Conservation (phyloP, 345 rosid genomes). For the Citrus glauca region DNA sequence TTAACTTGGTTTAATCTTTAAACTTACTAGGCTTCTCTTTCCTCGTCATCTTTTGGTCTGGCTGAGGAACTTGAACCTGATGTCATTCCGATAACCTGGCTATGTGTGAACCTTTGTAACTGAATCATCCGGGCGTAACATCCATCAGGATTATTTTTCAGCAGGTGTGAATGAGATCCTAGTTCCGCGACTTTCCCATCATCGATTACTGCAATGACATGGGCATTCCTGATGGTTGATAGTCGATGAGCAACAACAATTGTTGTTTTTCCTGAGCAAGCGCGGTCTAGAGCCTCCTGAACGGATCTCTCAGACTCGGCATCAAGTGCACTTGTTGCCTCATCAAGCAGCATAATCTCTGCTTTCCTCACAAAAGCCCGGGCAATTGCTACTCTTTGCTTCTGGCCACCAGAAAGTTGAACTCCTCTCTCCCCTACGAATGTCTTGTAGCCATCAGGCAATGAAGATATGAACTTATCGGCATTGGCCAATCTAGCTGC, state of each 20-base stretch:
- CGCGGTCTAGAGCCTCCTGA: slow-evolving; percentile 90
- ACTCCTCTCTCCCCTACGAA: slow-evolving; percentile 88
- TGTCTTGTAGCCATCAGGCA: slow-evolving; percentile 85
- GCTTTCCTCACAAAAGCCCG: slow-evolving; percentile 84
- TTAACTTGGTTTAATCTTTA: slow-evolving; percentile 17
- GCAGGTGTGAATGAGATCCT: slow-evolving; percentile 84
- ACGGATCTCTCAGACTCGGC: slow-evolving; percentile 91
- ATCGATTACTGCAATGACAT: slow-evolving; percentile 80
- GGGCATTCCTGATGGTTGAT: slow-evolving; percentile 86
- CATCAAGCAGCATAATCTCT: slow-evolving; percentile 86
- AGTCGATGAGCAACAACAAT: slow-evolving; percentile 88
- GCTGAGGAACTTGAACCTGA: slow-evolving; percentile 75
- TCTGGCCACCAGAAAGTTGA: slow-evolving; percentile 96
- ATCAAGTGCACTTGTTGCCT: slow-evolving; percentile 96
- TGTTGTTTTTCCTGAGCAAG: slow-evolving; percentile 87
- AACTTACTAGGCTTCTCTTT: slow-evolving; percentile 37
- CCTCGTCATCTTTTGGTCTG: slow-evolving; percentile 64
- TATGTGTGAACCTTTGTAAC: slow-evolving; percentile 87
- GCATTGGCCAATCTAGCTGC: slow-evolving; percentile 95
- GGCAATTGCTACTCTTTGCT: slow-evolving; percentile 84
- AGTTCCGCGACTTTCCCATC: slow-evolving; percentile 94
- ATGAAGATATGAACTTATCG: slow-evolving; percentile 71
- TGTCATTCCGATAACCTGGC: slow-evolving; percentile 78
- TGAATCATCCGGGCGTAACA: slow-evolving; percentile 90
- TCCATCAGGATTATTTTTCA: slow-evolving; percentile 85